Evolutionary conservation across 495 filamentous ascomycete species (phyloP).

Genomic region (Hypoxylon crocopeplum): DNA sequence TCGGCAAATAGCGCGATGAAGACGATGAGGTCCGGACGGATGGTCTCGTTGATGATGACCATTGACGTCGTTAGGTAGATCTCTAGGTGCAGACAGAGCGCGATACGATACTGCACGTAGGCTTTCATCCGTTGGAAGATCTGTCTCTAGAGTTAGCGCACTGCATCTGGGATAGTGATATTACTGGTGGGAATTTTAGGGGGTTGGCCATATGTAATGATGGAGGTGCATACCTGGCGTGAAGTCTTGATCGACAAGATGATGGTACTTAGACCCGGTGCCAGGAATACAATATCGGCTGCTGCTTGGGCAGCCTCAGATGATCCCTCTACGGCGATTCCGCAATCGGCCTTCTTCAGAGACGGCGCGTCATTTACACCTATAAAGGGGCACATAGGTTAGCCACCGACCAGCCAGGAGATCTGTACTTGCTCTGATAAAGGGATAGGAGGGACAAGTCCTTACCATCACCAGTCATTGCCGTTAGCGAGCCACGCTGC

Average conservation of each 20-base stretch:
- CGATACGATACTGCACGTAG: conserved; percentile 95
- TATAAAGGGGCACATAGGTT: not conserved
- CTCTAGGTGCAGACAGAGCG: conserved; percentile 90
- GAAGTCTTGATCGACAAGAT: conserved; percentile 92
- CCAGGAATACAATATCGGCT: conserved; percentile 91
- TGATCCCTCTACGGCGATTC: conserved; percentile 91
- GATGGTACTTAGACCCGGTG: conserved; percentile 87
- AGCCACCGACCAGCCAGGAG: not conserved
- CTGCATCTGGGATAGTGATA: too few relatives aligned
- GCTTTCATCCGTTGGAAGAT: conserved; percentile 98
- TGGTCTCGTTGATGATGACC: conserved; percentile 77
- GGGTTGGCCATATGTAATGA: not conserved
- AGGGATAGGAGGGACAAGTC: not conserved
- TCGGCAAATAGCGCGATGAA: conserved; percentile 95
- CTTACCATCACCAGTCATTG: conserved; percentile 89
- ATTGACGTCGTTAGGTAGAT: conserved; percentile 92
- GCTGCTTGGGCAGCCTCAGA: conserved; percentile 92
- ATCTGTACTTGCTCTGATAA: not conserved
- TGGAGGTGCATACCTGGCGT: conserved; percentile 59
- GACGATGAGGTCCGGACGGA: conserved; percentile 85
- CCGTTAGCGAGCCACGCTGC: conserved; percentile 92
- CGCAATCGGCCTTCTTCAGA: conserved; percentile 91
- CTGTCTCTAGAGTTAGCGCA: conserved; percentile 53
- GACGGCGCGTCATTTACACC: conserved; percentile 96
- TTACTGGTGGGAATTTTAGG: too few relatives aligned